Base-by-base conservation (phyloP, 75 land plant species). In the Isoetes taiwanensis region DNA sequence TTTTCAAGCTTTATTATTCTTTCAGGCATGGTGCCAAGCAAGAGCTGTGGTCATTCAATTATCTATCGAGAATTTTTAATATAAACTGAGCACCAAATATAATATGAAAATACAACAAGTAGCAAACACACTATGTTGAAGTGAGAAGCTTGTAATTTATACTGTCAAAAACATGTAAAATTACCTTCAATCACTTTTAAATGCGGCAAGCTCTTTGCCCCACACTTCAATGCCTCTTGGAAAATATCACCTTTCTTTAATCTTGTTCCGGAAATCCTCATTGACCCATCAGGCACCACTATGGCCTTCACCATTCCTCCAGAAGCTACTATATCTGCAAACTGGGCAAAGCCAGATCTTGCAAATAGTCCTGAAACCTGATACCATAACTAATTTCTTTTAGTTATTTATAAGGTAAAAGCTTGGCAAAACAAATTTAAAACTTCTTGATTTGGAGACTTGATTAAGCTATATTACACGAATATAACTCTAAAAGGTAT, bases 191-290 rank as follows among this genome's bases (percentile, higher is more conserved):
- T 72, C 29, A 91, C 78, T 62, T 83, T 86, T 34, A 91, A 68
- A 68, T 72, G 86, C 64, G 95, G 97, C 42, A 91, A 72, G 58
- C 88, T 85, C 72, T 77, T 86, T 43, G 94, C 87, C 30, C 95
- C 97, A 63, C 91, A 79, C 61, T 76, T 83, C 3, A 83, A 59
- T 39, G 94, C 97, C 66, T 83, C 77, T 67, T 59, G 91, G 57
- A 78, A 81, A 12, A 87, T 60, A 46, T 91, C 85, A 43, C 97
- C 97, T 41, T 91, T 91, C 39, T 81, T 91, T 46, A 91, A 76
- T 46, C 82, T 72, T 24, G 87, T 78, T 34, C 82, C 79, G 30
- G 94, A 86, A 65, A 78, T 90, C 32, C 30, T 71, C 57, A 72
- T 63, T 25, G 80, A 71, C 21, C 88, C 94, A 19, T 64, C 60